A percentile compares a stretch with the other conserved stretches of the same genome.
Evolutionary conservation across 169 alveolate genomes (phyloP).

Genomic region (Eimeria brunetti): DNA sequence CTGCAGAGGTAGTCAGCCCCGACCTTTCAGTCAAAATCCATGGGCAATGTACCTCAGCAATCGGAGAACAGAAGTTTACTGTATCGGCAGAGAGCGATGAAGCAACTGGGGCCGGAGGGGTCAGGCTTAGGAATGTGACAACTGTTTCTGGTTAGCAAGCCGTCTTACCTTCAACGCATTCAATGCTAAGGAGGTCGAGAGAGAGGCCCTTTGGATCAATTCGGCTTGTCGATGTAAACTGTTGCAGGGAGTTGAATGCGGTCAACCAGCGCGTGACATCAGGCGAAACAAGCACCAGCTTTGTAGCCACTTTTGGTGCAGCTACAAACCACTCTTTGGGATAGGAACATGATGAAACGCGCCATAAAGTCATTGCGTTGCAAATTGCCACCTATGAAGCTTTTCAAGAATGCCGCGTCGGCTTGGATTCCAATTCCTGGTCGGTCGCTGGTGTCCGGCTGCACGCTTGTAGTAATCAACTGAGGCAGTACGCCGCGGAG

Average conservation of each 20-base stretch:
- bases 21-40: not conserved
- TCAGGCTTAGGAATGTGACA: not conserved
- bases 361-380: not conserved
- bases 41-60: not conserved
- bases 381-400: conserved; percentile 13
- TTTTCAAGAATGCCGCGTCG: not conserved
- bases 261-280: conserved; percentile 21
- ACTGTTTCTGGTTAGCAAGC: not conserved
- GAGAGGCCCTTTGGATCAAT: not conserved
- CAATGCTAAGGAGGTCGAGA: conserved; percentile 9
- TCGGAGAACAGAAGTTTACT: not conserved
- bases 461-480: conserved; percentile 22
- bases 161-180: conserved; percentile 60
- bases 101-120: not conserved
- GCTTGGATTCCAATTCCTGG: not conserved
- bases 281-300: conserved; percentile 36
- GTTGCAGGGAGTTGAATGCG: not conserved
- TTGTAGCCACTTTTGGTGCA: conserved; percentile 19
- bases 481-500: conserved; percentile 40
- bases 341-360: not conserved
- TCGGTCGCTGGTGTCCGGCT: not conserved
- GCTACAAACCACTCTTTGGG: conserved; percentile 13
- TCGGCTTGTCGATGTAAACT: not conserved
- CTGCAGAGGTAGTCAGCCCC: not conserved
- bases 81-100: not conserved